These are phyloP conservation scores for Naganishia vaughanmartiniae DNA, from an alignment of 768 basidiomycete genomes.

Conservation along the genomic window DNA sequence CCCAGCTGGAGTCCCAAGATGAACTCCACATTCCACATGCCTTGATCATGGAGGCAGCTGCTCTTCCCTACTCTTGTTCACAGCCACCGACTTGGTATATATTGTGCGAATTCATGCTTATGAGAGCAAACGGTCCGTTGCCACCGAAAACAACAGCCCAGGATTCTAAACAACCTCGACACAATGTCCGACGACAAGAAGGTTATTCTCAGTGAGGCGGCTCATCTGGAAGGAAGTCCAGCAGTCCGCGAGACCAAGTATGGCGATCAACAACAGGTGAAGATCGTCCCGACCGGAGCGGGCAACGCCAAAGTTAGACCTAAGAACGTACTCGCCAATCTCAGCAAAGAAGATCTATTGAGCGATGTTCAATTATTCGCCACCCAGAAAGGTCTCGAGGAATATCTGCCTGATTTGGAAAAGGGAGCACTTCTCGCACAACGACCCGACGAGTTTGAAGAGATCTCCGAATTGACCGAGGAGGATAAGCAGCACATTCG, in stretches of 20 bases:
- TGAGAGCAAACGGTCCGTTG: background rate
- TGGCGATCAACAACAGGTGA: background rate
- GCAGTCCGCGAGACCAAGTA: slow-evolving; percentile 1
- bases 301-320: background rate
- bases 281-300: background rate
- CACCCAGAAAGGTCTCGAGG: slow-evolving; percentile 37
- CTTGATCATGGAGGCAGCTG: background rate
- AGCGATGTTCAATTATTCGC: slow-evolving; percentile 39
- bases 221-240: slow-evolving; percentile 5
- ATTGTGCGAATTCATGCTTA: background rate
- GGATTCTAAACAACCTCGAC: background rate
- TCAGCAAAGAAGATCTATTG: slow-evolving; percentile 37
- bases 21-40: background rate
- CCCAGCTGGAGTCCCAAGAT: background rate
- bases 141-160: background rate
- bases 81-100: background rate
- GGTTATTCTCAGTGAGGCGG: slow-evolving; percentile 10
- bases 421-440: slow-evolving; percentile 46
- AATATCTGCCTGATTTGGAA: slow-evolving; percentile 32
- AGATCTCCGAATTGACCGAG: slow-evolving; percentile 38
- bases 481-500: slow-evolving; percentile 43
- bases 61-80: background rate
- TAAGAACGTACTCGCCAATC: slow-evolving; percentile 36
- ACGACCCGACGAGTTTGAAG: slow-evolving; percentile 40
- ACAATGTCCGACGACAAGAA: slow-evolving; percentile 17